A percentile compares a stretch with the other conserved stretches of the same genome.
Conservation (phyloP, 345 rosid genomes). For the Crucihimalaya himalaica region DNA sequence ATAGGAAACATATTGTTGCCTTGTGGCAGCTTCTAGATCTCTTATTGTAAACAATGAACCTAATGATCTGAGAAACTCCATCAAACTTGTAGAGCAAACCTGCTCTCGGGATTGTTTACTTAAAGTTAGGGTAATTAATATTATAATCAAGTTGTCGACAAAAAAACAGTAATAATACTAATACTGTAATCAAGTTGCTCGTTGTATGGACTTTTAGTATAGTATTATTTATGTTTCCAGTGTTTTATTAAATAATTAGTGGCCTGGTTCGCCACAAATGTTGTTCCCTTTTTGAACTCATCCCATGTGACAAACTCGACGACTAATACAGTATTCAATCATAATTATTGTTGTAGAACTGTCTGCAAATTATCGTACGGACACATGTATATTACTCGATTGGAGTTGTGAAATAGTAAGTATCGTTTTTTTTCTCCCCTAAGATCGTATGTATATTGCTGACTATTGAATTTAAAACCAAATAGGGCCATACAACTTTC, state of each 20-base stretch:
- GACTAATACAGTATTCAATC: conserved; percentile 10
- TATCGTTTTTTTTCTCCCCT: too few relatives aligned
- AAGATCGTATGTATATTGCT: not conserved
- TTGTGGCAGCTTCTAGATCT: conserved; percentile 32
- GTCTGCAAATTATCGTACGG: not conserved
- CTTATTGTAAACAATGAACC: conserved; percentile 27
- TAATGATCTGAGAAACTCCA: conserved; percentile 35
- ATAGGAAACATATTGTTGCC: conserved; percentile 34
- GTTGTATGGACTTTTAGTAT: conserved; percentile 3
- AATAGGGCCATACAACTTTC: not conserved
- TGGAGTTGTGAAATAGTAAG: not conserved
- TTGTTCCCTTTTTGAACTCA: conserved; percentile 29
- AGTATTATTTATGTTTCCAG: not conserved
- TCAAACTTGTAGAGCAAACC: conserved; percentile 31
- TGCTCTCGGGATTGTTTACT: not conserved
- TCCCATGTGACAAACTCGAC: conserved; percentile 41
- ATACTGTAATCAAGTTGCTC: conserved; percentile 14
- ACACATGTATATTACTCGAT: conserved; percentile 18
- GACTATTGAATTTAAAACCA: not conserved
- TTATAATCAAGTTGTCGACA: conserved; percentile 20
- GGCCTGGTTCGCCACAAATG: conserved; percentile 36
- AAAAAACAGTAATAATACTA: too few relatives aligned
- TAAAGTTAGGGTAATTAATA: not conserved
- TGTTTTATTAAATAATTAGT: not conserved
- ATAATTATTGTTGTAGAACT: not conserved